Conservation (phyloP, 2,329 filamentous ascomycete genomes). For the Trichophyton equinum region DNA sequence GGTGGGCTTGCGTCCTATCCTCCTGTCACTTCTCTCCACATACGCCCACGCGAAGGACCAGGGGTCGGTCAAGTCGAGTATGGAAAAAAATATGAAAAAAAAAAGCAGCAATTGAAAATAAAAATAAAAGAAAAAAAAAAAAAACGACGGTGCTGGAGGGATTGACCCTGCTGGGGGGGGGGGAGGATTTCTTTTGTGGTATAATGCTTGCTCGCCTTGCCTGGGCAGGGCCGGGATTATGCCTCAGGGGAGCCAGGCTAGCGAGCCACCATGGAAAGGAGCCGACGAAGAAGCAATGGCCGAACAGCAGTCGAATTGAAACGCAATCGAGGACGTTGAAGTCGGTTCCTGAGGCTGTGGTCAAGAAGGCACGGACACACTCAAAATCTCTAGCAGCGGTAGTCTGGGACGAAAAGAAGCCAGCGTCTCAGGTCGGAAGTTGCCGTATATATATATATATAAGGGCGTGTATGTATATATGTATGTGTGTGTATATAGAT, state of each 20-base stretch:
- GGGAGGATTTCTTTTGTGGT: not conserved
- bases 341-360: not conserved
- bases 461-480: not conserved
- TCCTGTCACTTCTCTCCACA: conserved; percentile 9
- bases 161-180: not conserved
- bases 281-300: too few species aligned
- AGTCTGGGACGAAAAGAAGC: too few species aligned
- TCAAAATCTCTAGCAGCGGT: too few species aligned
- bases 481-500: too few species aligned
- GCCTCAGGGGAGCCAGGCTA: not conserved
- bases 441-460: not conserved
- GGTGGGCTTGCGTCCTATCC: not conserved
- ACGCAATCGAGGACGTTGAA: too few species aligned
- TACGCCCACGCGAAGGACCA: conserved; percentile 11
- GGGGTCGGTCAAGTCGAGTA: conserved; percentile 2
- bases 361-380: not conserved
- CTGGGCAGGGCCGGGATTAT: not conserved
- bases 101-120: not conserved
- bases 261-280: not conserved
- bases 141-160: not conserved
- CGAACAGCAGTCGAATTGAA: too few species aligned
- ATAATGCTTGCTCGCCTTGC: not conserved
- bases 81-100: not conserved
- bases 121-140: not conserved
- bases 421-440: too few species aligned